Evolutionary conservation across 805 yeast genomes (phyloP), one percentile per base, ranked within the genome.

Genomic region (Kodamaea neixiangensis): DNA sequence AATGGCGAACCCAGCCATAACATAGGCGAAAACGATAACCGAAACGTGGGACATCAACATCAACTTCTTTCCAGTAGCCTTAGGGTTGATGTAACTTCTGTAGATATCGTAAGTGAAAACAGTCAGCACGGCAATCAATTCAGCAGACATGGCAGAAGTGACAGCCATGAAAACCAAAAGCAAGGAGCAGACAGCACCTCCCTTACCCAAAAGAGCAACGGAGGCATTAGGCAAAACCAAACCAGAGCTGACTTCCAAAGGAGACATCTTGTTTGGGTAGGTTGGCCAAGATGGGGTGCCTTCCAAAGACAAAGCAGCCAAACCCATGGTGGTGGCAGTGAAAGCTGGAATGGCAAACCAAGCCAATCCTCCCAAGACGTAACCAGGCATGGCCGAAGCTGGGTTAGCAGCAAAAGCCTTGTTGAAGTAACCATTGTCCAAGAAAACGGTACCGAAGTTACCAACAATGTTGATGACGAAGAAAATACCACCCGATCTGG

Each of bases 291-390:
- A 62, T 20, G 90, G 86, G 29, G 81, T 76, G 46, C 73, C 67
- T 69, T 89, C 93, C 47, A 90, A 74, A 17, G 89, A 86, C 51
- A 88, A 69, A 48, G 89, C 89, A 17, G 92, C 89, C n/a, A 90
- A 72, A 10, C 97, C 97, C 87, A 89, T 78, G 6, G 96, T 87
- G 2, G 93, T 85, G 13, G 96, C 87, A 47, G 83, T 79, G 51
- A 88, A 78, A 75, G 85, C 86, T 44, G 97, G 97, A 57, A 91
- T 85, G 6, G 96, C 92, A 64, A 89, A 86, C 97, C 97, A 91
- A 0, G 93, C 87, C 42, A 91, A 67, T 22, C 97, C 97, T 52
- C 97, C 97, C 52, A 88, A 69, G 20, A 89, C 83, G 67, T 91
- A 91, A 18, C 96, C 97, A 6, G 94, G 93, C 58, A 90, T 72